A percentile compares a stretch with the other conserved stretches of the same genome.
Conservation (phyloP, 192 early-diverging fungal genomes). For the Lunasporangiospora selenospora region DNA sequence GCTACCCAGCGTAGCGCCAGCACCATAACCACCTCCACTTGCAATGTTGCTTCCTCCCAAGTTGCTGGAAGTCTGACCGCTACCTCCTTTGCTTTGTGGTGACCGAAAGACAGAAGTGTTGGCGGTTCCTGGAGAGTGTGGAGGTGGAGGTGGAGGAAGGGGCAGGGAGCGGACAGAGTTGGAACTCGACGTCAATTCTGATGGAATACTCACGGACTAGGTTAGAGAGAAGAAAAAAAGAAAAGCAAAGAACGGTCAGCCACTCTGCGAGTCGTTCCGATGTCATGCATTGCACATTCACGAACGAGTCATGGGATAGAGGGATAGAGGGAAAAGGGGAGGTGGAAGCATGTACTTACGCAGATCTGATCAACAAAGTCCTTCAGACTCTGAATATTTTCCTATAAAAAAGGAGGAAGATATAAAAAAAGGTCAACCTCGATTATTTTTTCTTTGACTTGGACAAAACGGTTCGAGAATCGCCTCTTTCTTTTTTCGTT, state of each 20-base stretch:
- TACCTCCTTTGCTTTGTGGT: background rate
- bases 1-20: background rate
- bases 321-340: too few species aligned
- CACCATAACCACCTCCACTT: background rate
- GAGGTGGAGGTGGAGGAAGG: background rate
- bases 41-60: conserved; percentile 8
- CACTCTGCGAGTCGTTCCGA: too few species aligned
- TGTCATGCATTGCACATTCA: too few species aligned
- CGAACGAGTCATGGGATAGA: too few species aligned
- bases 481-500: too few species aligned
- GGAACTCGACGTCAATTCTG: conserved; percentile 13
- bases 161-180: conserved; percentile 26
- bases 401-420: conserved; percentile 26
- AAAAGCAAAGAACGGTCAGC: too few species aligned
- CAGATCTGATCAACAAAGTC: conserved; percentile 68
- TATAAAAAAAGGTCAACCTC: background rate
- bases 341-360: too few species aligned
- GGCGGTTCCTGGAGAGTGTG: conserved; percentile 24
- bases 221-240: too few species aligned
- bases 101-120: conserved; percentile 17
- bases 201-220: too few species aligned
- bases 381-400: conserved; percentile 63
- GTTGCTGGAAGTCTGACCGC: background rate
- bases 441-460: background rate
- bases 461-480: background rate